phyloP scores from a whole-genome alignment of 2,329 filamentous ascomycete genomes.

The Hymenoscyphus linearis region DNA sequence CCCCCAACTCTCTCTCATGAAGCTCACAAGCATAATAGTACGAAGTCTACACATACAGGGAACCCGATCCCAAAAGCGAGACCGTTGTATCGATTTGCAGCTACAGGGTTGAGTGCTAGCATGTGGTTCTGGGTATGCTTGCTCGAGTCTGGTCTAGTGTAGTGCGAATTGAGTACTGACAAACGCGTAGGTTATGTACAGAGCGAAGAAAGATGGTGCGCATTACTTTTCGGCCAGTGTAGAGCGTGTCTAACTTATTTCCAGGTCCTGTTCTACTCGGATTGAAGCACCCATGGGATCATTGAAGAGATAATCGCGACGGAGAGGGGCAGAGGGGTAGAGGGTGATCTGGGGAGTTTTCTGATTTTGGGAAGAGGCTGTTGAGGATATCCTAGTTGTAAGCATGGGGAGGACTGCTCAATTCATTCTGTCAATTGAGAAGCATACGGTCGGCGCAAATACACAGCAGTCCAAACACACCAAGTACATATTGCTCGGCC shows the following conservation, averaged over 20 bases:
- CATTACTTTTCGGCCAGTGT: not conserved
- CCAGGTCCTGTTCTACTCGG: conserved; percentile 73
- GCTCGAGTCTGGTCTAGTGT: conserved; percentile 19
- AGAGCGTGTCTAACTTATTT: conserved; percentile 15
- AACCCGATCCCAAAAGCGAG: conserved; percentile 55
- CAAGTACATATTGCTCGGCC: not conserved
- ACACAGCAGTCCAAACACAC: not conserved
- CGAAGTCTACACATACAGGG: conserved; percentile 26
- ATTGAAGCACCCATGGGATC: conserved; percentile 96
- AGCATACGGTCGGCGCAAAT: not conserved
- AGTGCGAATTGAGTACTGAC: conserved; percentile 13
- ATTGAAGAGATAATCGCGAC: conserved; percentile 46
- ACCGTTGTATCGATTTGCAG: conserved; percentile 76
- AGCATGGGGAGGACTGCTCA: not conserved
- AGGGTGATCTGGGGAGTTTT: not conserved
- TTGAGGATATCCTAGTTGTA: not conserved
- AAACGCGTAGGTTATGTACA: conserved; percentile 76
- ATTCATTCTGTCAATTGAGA: not conserved
- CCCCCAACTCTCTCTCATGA: not conserved
- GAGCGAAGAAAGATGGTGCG: conserved; percentile 87
- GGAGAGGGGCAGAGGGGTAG: not conserved
- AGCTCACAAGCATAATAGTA: conserved; percentile 14
- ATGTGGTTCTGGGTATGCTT: conserved; percentile 97
- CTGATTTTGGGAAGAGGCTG: conserved; percentile 2
- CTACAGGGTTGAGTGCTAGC: conserved; percentile 81